phyloP scores from a whole-genome alignment of 2,329 filamentous ascomycete genomes.

The Helotiales sp. region DNA sequence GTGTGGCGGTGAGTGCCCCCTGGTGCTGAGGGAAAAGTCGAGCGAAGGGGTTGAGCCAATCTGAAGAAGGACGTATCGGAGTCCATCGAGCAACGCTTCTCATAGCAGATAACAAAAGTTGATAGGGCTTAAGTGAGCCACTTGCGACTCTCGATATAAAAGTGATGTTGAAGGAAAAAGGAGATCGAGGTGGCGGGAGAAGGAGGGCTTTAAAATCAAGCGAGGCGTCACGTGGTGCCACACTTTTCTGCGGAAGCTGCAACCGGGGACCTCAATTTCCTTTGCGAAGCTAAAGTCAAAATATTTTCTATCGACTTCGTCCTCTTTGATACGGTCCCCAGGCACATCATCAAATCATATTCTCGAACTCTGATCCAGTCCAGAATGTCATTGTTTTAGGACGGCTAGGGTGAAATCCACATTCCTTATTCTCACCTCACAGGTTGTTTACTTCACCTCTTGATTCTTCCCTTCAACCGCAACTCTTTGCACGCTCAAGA shows the following conservation, averaged over 20 bases:
- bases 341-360: neutral
- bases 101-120: too few relatives aligned
- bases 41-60: too few relatives aligned
- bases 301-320: neutral
- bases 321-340: neutral
- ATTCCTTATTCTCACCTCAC: neutral
- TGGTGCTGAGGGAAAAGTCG: neutral
- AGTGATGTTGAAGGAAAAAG: neutral
- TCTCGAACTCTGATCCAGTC: too few relatives aligned
- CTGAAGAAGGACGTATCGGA: neutral
- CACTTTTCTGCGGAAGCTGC: neutral
- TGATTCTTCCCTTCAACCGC: neutral
- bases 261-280: neutral
- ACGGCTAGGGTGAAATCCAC: neutral
- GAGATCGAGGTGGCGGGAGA: neutral
- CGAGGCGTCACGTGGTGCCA: constrained; percentile 2
- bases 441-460: neutral
- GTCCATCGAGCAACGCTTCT: neutral
- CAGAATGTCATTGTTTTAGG: too few relatives aligned
- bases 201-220: neutral
- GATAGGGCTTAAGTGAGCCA: too few relatives aligned
- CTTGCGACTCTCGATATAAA: too few relatives aligned
- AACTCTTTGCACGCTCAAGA: neutral
- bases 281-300: neutral
- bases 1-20: neutral